Conservation (phyloP, 2,329 filamentous ascomycete species). For the Curvularia lunata region DNA sequence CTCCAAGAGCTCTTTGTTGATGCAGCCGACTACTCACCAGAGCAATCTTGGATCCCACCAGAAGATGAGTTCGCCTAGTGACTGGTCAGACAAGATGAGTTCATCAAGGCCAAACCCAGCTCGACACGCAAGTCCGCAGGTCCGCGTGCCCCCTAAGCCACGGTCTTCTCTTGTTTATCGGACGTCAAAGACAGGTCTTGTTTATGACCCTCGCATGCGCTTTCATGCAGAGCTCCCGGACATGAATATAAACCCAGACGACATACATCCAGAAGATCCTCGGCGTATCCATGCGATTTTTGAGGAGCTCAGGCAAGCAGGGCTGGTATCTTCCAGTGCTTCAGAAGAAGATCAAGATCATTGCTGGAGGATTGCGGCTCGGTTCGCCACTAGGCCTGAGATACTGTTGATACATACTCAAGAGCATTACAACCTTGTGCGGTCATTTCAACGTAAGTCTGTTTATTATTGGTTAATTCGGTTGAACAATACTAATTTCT, state of each 20-base stretch:
- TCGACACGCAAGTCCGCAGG: constrained; percentile 30
- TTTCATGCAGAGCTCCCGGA: constrained; percentile 78
- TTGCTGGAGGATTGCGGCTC: constrained; percentile 73
- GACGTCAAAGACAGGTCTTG: constrained; percentile 52
- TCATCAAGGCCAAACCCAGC: constrained; percentile 21
- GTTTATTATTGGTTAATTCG: constrained; percentile 15
- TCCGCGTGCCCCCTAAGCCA: constrained; percentile 40
- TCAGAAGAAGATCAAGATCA: constrained; percentile 57
- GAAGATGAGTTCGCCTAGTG: constrained; percentile 19
- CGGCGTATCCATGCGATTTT: constrained; percentile 92
- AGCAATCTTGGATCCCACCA: constrained; percentile 15
- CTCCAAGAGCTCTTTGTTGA: constrained; percentile 18
- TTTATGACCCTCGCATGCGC: constrained; percentile 94
- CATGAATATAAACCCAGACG: constrained; percentile 57
- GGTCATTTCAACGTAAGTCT: constrained; percentile 57
- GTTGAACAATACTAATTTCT: constrained; percentile 16
- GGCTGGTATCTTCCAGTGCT: constrained; percentile 71
- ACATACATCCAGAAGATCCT: constrained; percentile 93
- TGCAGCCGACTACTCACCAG: constrained; percentile 11
- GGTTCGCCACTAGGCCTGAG: constrained; percentile 79
- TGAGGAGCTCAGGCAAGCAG: constrained; percentile 81
- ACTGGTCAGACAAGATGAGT: constrained; percentile 35
- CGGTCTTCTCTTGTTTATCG: constrained; percentile 46
- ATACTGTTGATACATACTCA: constrained; percentile 79
- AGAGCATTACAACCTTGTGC: constrained; percentile 81